Conservation (phyloP, 345 rosid genomes). For the Populus euphratica region DNA sequence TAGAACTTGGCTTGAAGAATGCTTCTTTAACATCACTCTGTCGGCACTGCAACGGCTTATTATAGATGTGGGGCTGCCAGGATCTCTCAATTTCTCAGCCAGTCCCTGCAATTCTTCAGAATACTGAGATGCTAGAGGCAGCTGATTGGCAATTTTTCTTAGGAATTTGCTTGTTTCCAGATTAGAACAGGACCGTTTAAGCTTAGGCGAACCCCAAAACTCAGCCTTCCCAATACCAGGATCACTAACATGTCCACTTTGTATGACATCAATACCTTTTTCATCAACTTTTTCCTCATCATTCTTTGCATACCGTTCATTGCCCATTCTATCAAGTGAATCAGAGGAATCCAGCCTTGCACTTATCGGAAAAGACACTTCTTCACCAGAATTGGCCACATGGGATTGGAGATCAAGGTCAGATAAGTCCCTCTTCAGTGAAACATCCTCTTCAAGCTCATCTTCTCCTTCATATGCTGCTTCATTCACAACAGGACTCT, state of each 20-base stretch:
- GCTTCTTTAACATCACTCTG: conserved; percentile 86
- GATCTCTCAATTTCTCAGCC: conserved; percentile 13
- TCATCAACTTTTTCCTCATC: conserved; percentile 16
- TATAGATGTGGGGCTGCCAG: conserved; percentile 45
- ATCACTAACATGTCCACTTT: conserved; percentile 78
- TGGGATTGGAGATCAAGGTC: conserved; percentile 47
- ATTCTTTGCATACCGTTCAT: conserved; percentile 11
- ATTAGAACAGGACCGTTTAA: conserved; percentile 77
- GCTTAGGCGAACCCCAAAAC: conserved; percentile 66
- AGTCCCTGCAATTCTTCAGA: conserved; percentile 36
- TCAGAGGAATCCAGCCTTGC: conserved; percentile 10
- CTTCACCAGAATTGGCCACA: conserved; percentile 24
- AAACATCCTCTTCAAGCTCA: conserved; percentile 57
- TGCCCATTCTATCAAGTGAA: conserved; percentile 24
- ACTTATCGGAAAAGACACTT: conserved; percentile 20
- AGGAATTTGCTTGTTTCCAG: conserved; percentile 46
- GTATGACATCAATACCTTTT: conserved; percentile 24
- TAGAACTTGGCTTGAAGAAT: conserved; percentile 83
- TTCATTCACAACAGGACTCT: conserved; percentile 32
- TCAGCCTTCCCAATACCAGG: conserved; percentile 59
- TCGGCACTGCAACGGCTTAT: conserved; percentile 69
- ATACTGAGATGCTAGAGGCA: conserved; percentile 39
- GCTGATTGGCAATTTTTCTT: conserved; percentile 31
- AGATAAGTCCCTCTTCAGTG: conserved; percentile 56
- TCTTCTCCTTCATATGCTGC: conserved; percentile 68